These are phyloP conservation scores for Hsuehochloa calcarea DNA, from an alignment of 176 grass and related monocot genomes.

Conservation along the genomic window DNA sequence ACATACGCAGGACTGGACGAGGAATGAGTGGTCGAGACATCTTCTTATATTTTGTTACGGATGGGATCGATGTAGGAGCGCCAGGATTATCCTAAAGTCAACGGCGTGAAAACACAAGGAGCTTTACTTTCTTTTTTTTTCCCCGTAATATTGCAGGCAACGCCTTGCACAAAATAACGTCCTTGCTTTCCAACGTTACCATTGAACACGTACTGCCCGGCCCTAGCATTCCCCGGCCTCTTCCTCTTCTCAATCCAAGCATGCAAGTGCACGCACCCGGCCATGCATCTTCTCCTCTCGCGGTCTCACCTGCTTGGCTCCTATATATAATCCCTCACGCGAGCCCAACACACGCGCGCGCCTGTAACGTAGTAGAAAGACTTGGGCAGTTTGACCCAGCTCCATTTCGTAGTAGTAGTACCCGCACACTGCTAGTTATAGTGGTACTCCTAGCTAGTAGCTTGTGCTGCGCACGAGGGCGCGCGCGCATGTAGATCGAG, in stretches of 20 bases:
- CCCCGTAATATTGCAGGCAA: not conserved
- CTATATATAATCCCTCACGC: conserved; percentile 1
- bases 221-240: too few species aligned
- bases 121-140: not conserved
- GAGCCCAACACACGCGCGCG: not conserved
- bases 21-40: too few species aligned
- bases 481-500: not conserved
- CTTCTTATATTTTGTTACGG: too few species aligned
- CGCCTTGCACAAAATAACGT: not conserved
- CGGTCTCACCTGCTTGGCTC: not conserved
- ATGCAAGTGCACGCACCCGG: not conserved
- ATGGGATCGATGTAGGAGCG: too few species aligned
- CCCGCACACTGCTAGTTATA: too few species aligned
- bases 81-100: not conserved
- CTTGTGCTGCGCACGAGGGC: not conserved
- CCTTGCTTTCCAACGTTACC: too few species aligned
- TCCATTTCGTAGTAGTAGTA: not conserved
- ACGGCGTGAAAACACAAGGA: not conserved
- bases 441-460: not conserved
- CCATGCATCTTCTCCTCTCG: not conserved
- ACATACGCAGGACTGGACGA: too few species aligned
- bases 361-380: not conserved
- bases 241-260: too few species aligned
- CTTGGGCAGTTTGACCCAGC: not conserved
- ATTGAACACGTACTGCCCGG: too few species aligned